phyloP scores from a whole-genome alignment of 2,329 filamentous ascomycete species.

The Sphaerulina musiva region DNA sequence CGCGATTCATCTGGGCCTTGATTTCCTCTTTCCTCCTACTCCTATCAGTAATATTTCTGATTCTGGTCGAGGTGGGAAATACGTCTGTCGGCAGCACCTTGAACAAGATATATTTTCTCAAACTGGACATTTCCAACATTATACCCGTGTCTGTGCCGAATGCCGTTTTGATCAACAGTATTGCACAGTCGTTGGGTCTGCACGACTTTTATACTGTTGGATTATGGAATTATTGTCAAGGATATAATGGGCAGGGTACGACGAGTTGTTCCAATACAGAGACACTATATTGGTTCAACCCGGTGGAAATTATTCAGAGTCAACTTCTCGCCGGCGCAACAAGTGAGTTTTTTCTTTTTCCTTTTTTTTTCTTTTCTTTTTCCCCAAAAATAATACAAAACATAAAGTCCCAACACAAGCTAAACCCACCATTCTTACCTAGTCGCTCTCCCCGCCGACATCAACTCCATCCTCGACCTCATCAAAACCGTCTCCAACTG shows the following conservation, averaged over 20 bases:
- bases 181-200: conserved; percentile 76
- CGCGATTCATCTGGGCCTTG: conserved; percentile 56
- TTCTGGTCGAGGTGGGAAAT: conserved; percentile 75
- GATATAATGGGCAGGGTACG: conserved; percentile 67
- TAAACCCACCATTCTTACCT: conserved; percentile 21
- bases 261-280: conserved; percentile 66
- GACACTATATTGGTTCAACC: conserved; percentile 83
- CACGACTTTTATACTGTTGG: conserved; percentile 94
- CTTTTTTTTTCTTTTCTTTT: no score
- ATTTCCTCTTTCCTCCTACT: conserved; percentile 65
- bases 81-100: conserved; percentile 56
- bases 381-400: no score
- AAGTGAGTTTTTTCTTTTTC: conserved; percentile 40
- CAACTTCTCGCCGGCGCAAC: conserved; percentile 77
- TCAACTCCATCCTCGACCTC: conserved; percentile 66
- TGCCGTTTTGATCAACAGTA: conserved; percentile 72
- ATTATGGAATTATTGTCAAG: conserved; percentile 87
- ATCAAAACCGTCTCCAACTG: conserved; percentile 68
- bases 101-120: conserved; percentile 72
- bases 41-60: conserved; percentile 67
- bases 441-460: conserved; percentile 69
- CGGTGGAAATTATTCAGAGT: conserved; percentile 69
- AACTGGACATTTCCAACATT: conserved; percentile 74
- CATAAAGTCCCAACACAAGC: background rate
- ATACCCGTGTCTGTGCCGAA: conserved; percentile 67